Percentiles rank a stretch among this genome's conserved stretches.
These are phyloP conservation scores for Apium graveolens DNA, from an alignment of 129 eudicot species.

Conservation along the genomic window DNA sequence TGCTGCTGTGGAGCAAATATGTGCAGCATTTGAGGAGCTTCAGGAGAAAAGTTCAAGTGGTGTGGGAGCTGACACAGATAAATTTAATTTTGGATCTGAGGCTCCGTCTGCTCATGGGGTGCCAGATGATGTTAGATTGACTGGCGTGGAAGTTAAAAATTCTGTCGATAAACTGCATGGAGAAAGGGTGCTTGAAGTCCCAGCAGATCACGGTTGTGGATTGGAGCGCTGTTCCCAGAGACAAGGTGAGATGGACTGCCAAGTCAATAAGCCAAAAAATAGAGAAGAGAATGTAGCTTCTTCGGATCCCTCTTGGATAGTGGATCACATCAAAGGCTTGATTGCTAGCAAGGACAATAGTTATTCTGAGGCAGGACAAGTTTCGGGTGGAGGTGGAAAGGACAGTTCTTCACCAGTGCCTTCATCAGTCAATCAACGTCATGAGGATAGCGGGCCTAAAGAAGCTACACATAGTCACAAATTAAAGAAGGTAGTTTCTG, in stretches of 20 bases:
- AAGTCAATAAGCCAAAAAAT: slow-evolving; percentile 23
- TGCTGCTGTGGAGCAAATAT: slow-evolving; percentile 79
- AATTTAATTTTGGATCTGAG: slow-evolving; percentile 34
- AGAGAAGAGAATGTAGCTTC: slow-evolving; percentile 3
- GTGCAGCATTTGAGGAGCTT: slow-evolving; percentile 61
- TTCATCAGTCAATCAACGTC: slow-evolving; percentile 20
- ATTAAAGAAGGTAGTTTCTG: slow-evolving; percentile 27
- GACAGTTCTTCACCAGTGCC: slow-evolving; percentile 13
- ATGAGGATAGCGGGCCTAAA: slow-evolving; percentile 23
- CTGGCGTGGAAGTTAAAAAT: slow-evolving; percentile 16
- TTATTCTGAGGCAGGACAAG: slow-evolving; percentile 14
- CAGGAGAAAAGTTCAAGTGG: slow-evolving; percentile 42
- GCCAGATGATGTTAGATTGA: slow-evolving; percentile 27
- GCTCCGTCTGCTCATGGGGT: slow-evolving; percentile 30
- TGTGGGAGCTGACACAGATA: slow-evolving; percentile 31
- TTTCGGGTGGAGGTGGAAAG: slow-evolving; percentile 8
- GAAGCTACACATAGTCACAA: slow-evolving; percentile 39
- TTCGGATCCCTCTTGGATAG: neutral
- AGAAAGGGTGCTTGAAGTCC: slow-evolving; percentile 25
- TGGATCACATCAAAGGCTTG: slow-evolving; percentile 20
- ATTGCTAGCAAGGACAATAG: slow-evolving; percentile 12
- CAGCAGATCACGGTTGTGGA: slow-evolving; percentile 28
- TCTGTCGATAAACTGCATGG: slow-evolving; percentile 25
- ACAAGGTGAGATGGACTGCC: slow-evolving; percentile 26
- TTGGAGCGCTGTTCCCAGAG: slow-evolving; percentile 44